These are phyloP conservation scores for Amorphotheca resinae DNA, from an alignment of 495 filamentous ascomycete species.

Conservation along the genomic window DNA sequence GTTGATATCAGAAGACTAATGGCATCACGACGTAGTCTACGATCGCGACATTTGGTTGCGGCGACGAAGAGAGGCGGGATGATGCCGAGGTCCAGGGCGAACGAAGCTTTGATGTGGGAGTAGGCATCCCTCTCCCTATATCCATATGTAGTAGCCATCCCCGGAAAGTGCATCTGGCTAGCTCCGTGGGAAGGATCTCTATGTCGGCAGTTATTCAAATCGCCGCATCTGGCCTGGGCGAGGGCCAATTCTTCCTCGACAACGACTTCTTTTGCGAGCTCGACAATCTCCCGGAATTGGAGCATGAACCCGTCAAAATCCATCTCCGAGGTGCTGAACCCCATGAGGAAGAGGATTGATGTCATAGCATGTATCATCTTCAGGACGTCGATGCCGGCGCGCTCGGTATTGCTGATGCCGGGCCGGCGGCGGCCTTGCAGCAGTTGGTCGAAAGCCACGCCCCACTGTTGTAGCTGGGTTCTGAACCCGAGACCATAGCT, in stretches of 20 bases:
- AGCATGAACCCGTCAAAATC: conserved; percentile 16
- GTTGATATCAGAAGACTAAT: conserved; percentile 26
- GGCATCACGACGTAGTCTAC: conserved; percentile 30
- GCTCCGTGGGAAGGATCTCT: background rate
- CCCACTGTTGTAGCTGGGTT: conserved; percentile 37
- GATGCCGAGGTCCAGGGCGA: conserved; percentile 27
- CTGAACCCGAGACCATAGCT: conserved; percentile 27
- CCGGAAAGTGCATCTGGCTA: conserved; percentile 3
- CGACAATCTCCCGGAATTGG: conserved; percentile 17
- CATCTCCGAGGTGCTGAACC: conserved; percentile 24
- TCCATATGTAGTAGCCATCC: background rate
- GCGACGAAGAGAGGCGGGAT: conserved; percentile 28
- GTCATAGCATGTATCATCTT: conserved; percentile 44
- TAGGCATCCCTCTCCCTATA: conserved; percentile 10
- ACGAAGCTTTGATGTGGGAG: conserved; percentile 20
- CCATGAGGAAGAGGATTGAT: conserved; percentile 40
- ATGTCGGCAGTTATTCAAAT: conserved; percentile 9
- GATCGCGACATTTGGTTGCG: conserved; percentile 34
- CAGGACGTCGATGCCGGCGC: conserved; percentile 38
- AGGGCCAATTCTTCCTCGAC: conserved; percentile 18
- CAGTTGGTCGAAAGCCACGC: conserved; percentile 36
- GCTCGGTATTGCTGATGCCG: conserved; percentile 37
- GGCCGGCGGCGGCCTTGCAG: conserved; percentile 33
- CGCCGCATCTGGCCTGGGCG: conserved; percentile 15
- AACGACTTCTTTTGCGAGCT: conserved; percentile 19